Conservation (phyloP, 1,139 yeast species). For the Keqinozyma sinolaborantium region DNA sequence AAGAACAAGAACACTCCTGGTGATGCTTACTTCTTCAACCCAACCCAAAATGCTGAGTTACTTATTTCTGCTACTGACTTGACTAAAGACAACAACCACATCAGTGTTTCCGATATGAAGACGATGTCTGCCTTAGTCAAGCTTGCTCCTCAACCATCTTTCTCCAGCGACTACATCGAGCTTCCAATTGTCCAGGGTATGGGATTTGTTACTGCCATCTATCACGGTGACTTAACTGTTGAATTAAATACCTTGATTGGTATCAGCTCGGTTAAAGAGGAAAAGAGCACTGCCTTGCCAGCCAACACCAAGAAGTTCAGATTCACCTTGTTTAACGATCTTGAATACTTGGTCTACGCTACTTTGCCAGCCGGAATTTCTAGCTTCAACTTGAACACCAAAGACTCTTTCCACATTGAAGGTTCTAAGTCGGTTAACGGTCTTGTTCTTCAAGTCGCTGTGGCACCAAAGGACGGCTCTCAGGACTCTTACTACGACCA, state of each 20-base stretch:
- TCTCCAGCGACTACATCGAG: conserved; percentile 28
- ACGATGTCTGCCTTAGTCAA: conserved; percentile 55
- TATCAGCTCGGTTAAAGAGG: conserved; percentile 43
- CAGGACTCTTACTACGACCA: conserved; percentile 28
- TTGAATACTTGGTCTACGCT: conserved; percentile 58
- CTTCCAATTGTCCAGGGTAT: conserved; percentile 62
- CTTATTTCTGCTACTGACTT: conserved; percentile 56
- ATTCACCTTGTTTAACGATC: conserved; percentile 48
- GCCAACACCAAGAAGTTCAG: conserved; percentile 61
- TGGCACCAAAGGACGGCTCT: conserved; percentile 35
- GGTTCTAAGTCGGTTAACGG: conserved; percentile 50
- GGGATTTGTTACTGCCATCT: conserved; percentile 73
- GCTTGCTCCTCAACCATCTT: conserved; percentile 28
- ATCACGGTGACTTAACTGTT: conserved; percentile 54
- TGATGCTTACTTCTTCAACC: conserved; percentile 49
- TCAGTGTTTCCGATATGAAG: conserved; percentile 49
- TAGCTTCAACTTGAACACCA: conserved; percentile 33
- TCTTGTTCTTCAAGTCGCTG: conserved; percentile 58
- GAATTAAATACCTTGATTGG: conserved; percentile 53
- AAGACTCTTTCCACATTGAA: conserved; percentile 32
- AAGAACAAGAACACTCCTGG: conserved; percentile 26
- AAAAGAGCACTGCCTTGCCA: conserved; percentile 35
- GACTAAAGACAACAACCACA: conserved; percentile 22
- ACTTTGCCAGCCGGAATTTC: conserved; percentile 37
- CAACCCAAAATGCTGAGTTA: conserved; percentile 48